phyloP scores from a whole-genome alignment of 345 rosid genomes.

The Eucalyptus camaldulensis region DNA sequence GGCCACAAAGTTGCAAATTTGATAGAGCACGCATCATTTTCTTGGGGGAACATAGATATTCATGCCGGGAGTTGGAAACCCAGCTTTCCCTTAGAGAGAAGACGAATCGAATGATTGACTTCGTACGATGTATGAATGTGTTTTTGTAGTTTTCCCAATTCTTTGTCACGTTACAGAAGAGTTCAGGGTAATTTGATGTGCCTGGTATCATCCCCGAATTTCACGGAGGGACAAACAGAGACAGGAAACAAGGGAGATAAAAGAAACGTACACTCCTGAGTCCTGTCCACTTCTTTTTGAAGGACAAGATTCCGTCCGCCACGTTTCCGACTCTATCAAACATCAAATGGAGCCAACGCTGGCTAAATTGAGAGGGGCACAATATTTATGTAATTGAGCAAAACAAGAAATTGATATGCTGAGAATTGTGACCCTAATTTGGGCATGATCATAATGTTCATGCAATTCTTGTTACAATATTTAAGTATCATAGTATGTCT shows the following conservation, averaged over 20 bases:
- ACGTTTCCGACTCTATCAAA: not conserved
- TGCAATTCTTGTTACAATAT: too few relatives aligned
- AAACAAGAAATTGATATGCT: not conserved
- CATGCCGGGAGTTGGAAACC: not conserved
- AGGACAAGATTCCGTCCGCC: not conserved
- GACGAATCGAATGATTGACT: not conserved
- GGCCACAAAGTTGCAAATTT: not conserved
- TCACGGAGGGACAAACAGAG: not conserved
- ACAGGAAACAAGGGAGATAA: not conserved
- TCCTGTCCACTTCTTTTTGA: not conserved
- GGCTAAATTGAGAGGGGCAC: not conserved
- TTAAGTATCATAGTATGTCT: too few relatives aligned
- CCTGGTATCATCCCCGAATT: rapidly evolving
- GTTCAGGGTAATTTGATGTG: not conserved
- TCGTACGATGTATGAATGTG: not conserved
- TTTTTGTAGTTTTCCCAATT: too few relatives aligned
- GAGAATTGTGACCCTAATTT: not conserved
- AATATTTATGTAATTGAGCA: not conserved
- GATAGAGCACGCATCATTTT: not conserved
- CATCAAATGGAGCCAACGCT: not conserved
- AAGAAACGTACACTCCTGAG: not conserved
- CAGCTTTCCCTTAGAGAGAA: not conserved
- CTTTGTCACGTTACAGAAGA: too few relatives aligned
- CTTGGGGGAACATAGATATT: not conserved
- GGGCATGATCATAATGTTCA: not conserved